Base-by-base conservation (phyloP, 257 asterid genomes). In the Ocimum tenuiflorum region DNA sequence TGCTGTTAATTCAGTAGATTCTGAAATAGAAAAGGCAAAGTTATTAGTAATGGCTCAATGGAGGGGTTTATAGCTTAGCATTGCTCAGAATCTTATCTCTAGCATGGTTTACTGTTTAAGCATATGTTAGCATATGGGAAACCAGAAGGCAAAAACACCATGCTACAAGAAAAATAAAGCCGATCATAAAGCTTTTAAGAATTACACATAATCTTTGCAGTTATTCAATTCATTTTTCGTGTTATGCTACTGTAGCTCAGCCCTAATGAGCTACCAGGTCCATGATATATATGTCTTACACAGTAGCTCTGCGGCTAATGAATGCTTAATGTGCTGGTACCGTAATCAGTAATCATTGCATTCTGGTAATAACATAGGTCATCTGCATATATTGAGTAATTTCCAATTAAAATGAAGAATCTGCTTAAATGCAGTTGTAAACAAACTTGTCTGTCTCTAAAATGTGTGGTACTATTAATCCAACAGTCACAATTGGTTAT, bases 11-110 rank as follows among this genome's bases (percentile, higher is more conserved):
- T 79, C 83, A 49, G 82, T 63, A 50, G 13, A 74, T 66, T 80
- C 97, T 91, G 89, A 60, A 72, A 77, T 31, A 27, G 46, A 33
- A 76, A 60, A 51, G 43, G 35, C 6, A 50, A 51, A 43, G 42
- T 6, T 27, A 27, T 62, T 42, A 63, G 69, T 36, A 55, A 76
- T 51, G 62, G 39, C 33, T 23, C 60, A 33, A 49, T 19, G 12
- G 67, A 66, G 58, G 41, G 42, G 75, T 41, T 41, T 29, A 19
- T 54, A 46, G 19, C 14, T 47, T 33, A 11, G 45, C 0, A 29
- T 50, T n/a, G 35, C 43, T 48, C 8, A 15, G 17, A 31, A 33
- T 49, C 3, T n/a, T 31, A 48, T 48, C 17, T 13, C 39, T 38
- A 50, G 38, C 24, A 65, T 38, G 29, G 7, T 7, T 22, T 8